Conservation (phyloP, 129 eudicot species). For the Kitagawia praeruptora region DNA sequence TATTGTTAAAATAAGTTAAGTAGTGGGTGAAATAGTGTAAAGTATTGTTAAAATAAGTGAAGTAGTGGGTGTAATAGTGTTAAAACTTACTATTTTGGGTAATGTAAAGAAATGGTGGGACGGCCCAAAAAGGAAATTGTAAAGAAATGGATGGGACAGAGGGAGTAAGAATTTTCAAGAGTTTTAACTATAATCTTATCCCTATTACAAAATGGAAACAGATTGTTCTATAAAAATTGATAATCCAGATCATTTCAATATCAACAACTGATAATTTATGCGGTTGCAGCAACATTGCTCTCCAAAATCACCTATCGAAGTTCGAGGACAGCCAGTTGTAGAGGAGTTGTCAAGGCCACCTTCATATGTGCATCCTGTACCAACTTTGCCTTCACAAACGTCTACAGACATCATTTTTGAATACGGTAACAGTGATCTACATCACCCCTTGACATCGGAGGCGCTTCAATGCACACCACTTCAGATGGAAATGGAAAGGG, state of each 20-base stretch:
- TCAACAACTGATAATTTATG: neutral
- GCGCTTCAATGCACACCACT: constrained; percentile 29
- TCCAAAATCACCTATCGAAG: constrained; percentile 3
- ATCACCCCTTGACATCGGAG: constrained; percentile 12
- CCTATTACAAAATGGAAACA: neutral
- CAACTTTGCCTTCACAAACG: neutral
- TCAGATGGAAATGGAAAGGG: constrained; percentile 37
- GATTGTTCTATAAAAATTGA: neutral
- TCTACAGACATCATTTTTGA: neutral
- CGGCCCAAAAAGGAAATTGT: too few relatives aligned
- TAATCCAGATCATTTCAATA: neutral
- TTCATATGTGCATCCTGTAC: neutral
- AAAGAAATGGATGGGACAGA: too few relatives aligned
- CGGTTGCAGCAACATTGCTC: constrained; percentile 2
- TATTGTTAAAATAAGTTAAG: too few relatives aligned
- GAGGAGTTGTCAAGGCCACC: constrained; percentile 1
- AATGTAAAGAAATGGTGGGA: too few relatives aligned
- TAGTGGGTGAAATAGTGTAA: too few relatives aligned
- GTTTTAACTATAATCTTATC: neutral
- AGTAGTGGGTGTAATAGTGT: too few relatives aligned
- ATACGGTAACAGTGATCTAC: constrained; percentile 14
- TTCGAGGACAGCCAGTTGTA: constrained; percentile 1
- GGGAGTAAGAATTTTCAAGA: neutral
- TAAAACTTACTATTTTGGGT: too few relatives aligned
- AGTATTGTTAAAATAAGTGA: too few relatives aligned